Evolutionary conservation across 371 early-diverging fungal genomes (phyloP).

Genomic region (Lichtheimia ramosa): DNA sequence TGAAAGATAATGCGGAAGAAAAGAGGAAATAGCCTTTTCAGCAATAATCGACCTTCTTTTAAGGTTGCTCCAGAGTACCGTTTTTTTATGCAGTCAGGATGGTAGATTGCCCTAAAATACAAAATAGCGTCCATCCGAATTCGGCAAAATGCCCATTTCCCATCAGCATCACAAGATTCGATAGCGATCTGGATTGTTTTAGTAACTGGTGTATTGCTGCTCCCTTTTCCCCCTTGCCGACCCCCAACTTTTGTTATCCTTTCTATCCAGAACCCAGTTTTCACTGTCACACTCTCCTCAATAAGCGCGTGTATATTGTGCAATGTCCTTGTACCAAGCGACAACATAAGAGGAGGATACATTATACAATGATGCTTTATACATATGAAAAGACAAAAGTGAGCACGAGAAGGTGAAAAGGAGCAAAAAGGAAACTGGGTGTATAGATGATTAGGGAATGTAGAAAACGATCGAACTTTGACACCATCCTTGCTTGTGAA

Average conservation of each 20-base stretch:
- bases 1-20: constrained; percentile 26
- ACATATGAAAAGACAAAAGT: too few species aligned
- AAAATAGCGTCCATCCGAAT: constrained; percentile 2
- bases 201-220: background rate
- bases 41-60: constrained; percentile 10
- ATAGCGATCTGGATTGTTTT: background rate
- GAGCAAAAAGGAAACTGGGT: too few species aligned
- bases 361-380: too few species aligned
- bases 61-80: constrained; percentile 2
- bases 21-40: constrained; percentile 11
- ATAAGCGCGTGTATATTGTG: too few species aligned
- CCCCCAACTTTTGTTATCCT: background rate
- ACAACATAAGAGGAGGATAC: too few species aligned
- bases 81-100: constrained; percentile 1
- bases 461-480: too few species aligned
- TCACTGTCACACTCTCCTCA: too few species aligned
- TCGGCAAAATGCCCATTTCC: constrained; percentile 12
- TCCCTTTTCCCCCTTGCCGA: background rate
- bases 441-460: too few species aligned
- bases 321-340: too few species aligned
- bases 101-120: constrained; percentile 3
- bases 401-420: too few species aligned
- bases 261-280: background rate
- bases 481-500: too few species aligned
- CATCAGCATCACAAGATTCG: background rate